Base-by-base conservation (phyloP, 2,329 filamentous ascomycete species). In the Penicillium oxalicum region DNA sequence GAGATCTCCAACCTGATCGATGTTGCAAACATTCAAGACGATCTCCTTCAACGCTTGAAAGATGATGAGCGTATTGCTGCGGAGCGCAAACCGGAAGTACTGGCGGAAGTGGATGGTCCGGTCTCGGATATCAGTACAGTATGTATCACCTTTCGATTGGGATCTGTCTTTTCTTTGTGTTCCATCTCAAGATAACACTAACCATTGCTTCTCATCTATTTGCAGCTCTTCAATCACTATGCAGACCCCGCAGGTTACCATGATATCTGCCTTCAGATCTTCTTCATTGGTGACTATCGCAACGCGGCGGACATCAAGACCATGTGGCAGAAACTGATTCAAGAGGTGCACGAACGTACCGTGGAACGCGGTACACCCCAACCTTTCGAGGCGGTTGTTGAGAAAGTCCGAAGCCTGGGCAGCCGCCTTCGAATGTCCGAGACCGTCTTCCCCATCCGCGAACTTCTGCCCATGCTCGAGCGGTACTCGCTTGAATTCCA, bases 1-100 rank as follows among this genome's bases (percentile, higher is more conserved):
- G 84, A 89, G 53, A 87, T 96, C 25, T 84, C 84, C 2, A 90
- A 93, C 57, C 77, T 94, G 39, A 81, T 98, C 8, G 93, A 98
- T 60, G 82, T 97, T 43, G 91, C 91, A 11, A 91, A 93, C 62
- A 93, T 98, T 45, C 93, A 98, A 67, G 88, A 95, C 63, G 93
- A 98, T 60, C 71, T 97, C 37, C 70, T 97, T 25, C 86, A 90
- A 64, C 80, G 88, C 40, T 74, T 98, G 45, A 82, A 78, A 63
- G 78, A 78, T 8, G 93, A 98, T 56, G 66, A 74, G 1, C 82
- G 93, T 38, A 78, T 96, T 34, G 72, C 77, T 9, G 70, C 75
- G 0, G 81, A 85, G 42, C 80, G 82, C 38, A 82, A 80, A 61
- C 70, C 73, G 0, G 79, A 86, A 48, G 81, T 95, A 25, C 70